phyloP scores from a whole-genome alignment of 2,329 filamentous ascomycete genomes.

The Fusarium nanum region DNA sequence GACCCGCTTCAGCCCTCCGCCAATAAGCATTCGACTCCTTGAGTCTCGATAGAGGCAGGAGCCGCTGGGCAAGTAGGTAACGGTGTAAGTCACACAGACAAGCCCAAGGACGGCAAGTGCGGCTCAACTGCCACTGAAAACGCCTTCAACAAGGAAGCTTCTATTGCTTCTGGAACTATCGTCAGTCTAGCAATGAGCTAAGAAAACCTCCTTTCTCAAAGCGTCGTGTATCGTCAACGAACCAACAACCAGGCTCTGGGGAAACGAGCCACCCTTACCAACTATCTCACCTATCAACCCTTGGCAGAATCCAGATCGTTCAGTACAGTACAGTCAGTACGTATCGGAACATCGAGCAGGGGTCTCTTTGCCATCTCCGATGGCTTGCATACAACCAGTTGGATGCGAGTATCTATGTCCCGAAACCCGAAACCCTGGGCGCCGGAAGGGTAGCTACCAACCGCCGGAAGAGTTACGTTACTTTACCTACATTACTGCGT shows the following conservation, averaged over 20 bases:
- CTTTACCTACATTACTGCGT: not conserved
- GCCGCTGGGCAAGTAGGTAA: not conserved
- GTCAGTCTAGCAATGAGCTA: not conserved
- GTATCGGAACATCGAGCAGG: not conserved
- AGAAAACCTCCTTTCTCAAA: not conserved
- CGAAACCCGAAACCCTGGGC: conserved; percentile 9
- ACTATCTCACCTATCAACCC: not conserved
- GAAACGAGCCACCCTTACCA: conserved; percentile 2
- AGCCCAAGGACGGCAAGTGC: conserved; percentile 2
- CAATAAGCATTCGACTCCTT: conserved; percentile 3
- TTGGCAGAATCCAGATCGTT: not conserved
- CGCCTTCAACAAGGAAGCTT: not conserved
- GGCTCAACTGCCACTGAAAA: conserved; percentile 13
- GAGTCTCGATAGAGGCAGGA: not conserved
- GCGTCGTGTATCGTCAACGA: conserved; percentile 6
- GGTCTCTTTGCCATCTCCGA: conserved; percentile 14
- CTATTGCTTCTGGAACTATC: conserved; percentile 15
- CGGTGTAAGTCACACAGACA: conserved; percentile 1
- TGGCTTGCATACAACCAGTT: conserved; percentile 20
- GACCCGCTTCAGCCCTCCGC: not conserved
- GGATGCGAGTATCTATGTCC: not conserved
- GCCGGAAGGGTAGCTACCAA: conserved; percentile 8
- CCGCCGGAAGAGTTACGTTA: not conserved
- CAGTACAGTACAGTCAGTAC: not conserved
- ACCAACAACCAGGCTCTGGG: conserved; percentile 18